Conservation (phyloP, 2,329 filamentous ascomycete genomes). For the Hypoxylon sp. region DNA sequence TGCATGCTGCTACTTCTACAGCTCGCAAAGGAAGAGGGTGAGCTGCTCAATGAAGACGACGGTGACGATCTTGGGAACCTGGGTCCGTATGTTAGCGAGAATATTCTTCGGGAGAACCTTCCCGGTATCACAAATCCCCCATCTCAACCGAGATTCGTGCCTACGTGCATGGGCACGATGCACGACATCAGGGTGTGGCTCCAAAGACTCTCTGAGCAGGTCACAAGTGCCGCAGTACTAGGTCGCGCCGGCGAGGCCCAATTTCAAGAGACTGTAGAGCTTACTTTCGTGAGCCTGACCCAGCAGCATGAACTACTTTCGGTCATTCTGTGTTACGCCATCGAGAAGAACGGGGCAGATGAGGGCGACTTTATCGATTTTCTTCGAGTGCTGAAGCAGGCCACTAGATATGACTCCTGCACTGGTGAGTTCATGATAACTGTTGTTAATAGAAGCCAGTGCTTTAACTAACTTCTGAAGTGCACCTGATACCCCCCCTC, state of each 20-base stretch:
- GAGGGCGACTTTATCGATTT: constrained; percentile 81
- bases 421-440: constrained; percentile 39
- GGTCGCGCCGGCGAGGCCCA: constrained; percentile 72
- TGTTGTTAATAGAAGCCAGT: not conserved
- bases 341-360: constrained; percentile 81
- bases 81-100: constrained; percentile 69
- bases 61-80: constrained; percentile 67
- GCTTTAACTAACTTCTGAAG: constrained; percentile 57
- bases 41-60: constrained; percentile 65
- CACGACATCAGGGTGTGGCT: constrained; percentile 82
- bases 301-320: constrained; percentile 92
- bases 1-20: constrained; percentile 85
- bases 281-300: constrained; percentile 83
- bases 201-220: constrained; percentile 80
- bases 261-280: constrained; percentile 82
- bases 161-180: constrained; percentile 84
- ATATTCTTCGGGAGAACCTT: constrained; percentile 67
- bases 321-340: constrained; percentile 82
- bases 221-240: constrained; percentile 81
- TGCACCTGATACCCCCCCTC: constrained; percentile 87
- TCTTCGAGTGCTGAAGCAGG: constrained; percentile 75
- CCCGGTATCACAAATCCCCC: constrained; percentile 62
- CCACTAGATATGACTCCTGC: constrained; percentile 79
- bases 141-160: constrained; percentile 73
- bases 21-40: constrained; percentile 74